Evolutionary conservation across 2,329 filamentous ascomycete genomes (phyloP), one percentile per base, ranked within the genome.

Genomic region (Neoscytalidium dimidiatum): DNA sequence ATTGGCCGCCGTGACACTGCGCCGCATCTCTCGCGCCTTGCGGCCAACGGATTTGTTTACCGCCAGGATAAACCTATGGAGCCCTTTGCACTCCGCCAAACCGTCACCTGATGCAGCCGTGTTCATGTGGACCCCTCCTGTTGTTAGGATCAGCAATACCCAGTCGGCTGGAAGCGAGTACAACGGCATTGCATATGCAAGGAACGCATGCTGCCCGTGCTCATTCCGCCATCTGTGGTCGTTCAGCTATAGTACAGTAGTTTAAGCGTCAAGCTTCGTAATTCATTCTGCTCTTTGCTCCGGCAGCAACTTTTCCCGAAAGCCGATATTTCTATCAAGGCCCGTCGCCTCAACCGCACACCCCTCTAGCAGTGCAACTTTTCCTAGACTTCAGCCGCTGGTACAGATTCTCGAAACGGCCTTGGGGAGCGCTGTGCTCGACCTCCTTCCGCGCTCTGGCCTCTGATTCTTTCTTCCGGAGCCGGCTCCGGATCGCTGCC

Each of bases 51-150:
- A 14, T 17, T 41, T 41, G 1, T 4, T 17, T 41, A 35, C 33
- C 38, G 38, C 13, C 38, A 17, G 14, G 7, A 3, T 19, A 17
- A 5, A 17, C 26, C 28, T 31, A 21, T 26, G 23, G 28, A 33
- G 38, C 41, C 19, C 13, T 33, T 6, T 14, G 28, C 17, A 23
- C 26, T 13, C 56, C 56, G 33, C 56, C 21, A 35, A 21, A 46
- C 46, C n/a, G 46, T 60, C 56, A 46, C 56, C 56, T 60, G 56
- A 60, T 60, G 41, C 23, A 57, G 35, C 5, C 26, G 26, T 19
- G 26, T 19, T 11, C 56, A 19, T 60, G 56, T n/a, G 26, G 17
- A 31, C 7, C 41, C 41, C 26, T n/a, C 28, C n/a, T 13, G 21
- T 46, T 26, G 38, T 19, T n/a, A 5, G 7, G 26, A 60, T 46